These are phyloP conservation scores for Metarhizium guizhouense DNA, from an alignment of 2,329 filamentous ascomycete genomes.

Conservation along the genomic window DNA sequence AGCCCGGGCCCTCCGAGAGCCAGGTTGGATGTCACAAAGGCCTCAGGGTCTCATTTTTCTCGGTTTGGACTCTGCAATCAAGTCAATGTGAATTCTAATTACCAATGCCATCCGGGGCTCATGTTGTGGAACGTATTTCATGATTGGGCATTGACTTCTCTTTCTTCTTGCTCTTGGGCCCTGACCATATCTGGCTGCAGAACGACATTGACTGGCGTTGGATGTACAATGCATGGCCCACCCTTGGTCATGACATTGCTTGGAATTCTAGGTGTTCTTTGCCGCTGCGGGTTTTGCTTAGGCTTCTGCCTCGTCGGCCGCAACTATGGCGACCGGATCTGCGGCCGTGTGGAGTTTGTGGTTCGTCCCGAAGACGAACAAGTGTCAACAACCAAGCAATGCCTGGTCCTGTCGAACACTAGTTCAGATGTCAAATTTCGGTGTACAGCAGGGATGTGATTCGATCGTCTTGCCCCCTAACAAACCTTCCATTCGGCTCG, in stretches of 20 bases:
- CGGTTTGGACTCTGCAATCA: background rate
- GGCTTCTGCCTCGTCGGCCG: conserved; percentile 3
- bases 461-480: conserved; percentile 12
- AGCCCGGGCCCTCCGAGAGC: background rate
- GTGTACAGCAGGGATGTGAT: conserved; percentile 26
- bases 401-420: conserved; percentile 13
- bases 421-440: conserved; percentile 21
- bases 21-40: background rate
- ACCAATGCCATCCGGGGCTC: conserved; percentile 1
- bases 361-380: conserved; percentile 28
- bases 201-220: background rate
- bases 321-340: conserved; percentile 25
- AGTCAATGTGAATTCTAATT: background rate
- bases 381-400: conserved; percentile 25
- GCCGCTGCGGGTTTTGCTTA: background rate
- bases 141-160: conserved; percentile 10
- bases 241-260: conserved; percentile 5
- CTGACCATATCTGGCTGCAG: conserved; percentile 1
- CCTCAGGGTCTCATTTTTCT: background rate
- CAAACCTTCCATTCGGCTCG: background rate
- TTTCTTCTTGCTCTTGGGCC: background rate
- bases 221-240: conserved; percentile 4
- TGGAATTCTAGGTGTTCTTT: conserved; percentile 2
- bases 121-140: conserved; percentile 4
- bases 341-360: conserved; percentile 32